Percentiles rank a stretch among this genome's conserved stretches.
Evolutionary conservation across 139 green algal species (phyloP).

Genomic region (Pseudopediastrum boryanum): DNA sequence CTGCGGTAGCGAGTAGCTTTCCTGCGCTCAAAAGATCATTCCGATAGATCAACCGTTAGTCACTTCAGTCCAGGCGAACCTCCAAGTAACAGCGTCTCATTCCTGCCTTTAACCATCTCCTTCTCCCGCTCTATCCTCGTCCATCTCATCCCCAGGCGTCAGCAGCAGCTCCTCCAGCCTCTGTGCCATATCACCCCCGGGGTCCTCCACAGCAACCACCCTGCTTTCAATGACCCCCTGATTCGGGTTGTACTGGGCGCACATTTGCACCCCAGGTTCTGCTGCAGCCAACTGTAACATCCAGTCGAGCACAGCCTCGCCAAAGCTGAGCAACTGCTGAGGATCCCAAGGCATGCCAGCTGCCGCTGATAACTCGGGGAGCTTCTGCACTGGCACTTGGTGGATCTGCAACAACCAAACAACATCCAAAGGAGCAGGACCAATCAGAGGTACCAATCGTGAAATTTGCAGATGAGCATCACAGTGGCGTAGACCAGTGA

Average conservation of each 20-base stretch:
- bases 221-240: background rate
- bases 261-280: constrained; percentile 22
- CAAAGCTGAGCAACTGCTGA: constrained; percentile 47
- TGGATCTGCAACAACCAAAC: constrained; percentile 20
- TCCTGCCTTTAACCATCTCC: no score
- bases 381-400: constrained; percentile 34
- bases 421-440: background rate
- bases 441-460: background rate
- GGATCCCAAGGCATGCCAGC: constrained; percentile 38
- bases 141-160: no score
- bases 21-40: no score
- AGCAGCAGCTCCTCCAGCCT: no score
- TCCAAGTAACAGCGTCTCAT: no score
- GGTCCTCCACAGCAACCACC: no score
- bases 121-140: no score
- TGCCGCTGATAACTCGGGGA: constrained; percentile 26
- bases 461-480: background rate
- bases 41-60: no score
- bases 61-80: no score
- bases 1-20: no score
- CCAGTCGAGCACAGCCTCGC: constrained; percentile 45
- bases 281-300: constrained; percentile 22
- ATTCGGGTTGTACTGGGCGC: constrained; percentile 13
- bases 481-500: background rate
- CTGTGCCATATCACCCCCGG: no score